Evolutionary conservation across 164 flowering plant genomes (phyloP).

Genomic region (Houttuynia cordata): DNA sequence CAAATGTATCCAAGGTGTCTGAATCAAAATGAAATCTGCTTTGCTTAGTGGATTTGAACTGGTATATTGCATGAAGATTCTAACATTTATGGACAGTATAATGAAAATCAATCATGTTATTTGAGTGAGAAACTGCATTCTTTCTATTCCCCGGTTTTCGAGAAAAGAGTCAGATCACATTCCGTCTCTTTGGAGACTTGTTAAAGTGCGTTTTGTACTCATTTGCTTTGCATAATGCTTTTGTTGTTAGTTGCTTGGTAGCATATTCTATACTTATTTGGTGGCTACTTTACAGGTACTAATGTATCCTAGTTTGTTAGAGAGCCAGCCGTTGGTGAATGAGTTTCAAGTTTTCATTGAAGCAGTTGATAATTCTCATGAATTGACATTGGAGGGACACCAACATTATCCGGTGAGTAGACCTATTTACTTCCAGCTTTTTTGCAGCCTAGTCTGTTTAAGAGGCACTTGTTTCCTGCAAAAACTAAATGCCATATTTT

Average conservation of each 20-base stretch:
- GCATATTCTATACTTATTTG: background rate
- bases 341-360: conserved; percentile 80
- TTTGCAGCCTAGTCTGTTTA: background rate
- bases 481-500: background rate
- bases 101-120: too few relatives aligned
- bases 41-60: too few relatives aligned
- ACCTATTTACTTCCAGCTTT: background rate
- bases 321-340: conserved; percentile 52
- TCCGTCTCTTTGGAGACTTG: too few relatives aligned
- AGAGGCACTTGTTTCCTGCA: background rate
- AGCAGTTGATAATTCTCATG: conserved; percentile 71
- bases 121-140: too few relatives aligned
- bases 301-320: conserved; percentile 69
- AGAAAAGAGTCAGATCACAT: too few relatives aligned
- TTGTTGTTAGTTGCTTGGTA: background rate
- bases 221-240: too few relatives aligned
- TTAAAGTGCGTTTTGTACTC: too few relatives aligned
- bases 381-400: conserved; percentile 61
- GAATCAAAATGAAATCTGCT: too few relatives aligned
- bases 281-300: conserved; percentile 45
- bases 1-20: too few relatives aligned
- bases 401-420: conserved; percentile 78
- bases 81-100: too few relatives aligned
- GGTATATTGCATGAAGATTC: too few relatives aligned
- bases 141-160: too few relatives aligned